These are phyloP conservation scores for Colletotrichum trifolii DNA, from an alignment of 2,329 filamentous ascomycete species.

Conservation along the genomic window DNA sequence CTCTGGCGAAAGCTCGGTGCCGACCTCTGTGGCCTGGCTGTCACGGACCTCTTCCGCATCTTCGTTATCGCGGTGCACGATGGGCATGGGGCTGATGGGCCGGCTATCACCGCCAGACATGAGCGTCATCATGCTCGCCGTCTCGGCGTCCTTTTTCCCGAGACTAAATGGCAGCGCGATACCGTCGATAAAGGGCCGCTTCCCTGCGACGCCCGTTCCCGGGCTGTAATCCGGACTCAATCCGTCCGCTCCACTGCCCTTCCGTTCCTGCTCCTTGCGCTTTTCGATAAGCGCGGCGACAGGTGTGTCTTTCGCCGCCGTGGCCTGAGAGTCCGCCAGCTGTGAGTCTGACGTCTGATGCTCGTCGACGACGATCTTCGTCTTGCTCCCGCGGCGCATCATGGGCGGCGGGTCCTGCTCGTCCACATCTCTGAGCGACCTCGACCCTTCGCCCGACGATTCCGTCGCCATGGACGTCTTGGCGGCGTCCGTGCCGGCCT, in stretches of 20 bases:
- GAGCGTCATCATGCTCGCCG: constrained; percentile 78
- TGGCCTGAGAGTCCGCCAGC: constrained; percentile 36
- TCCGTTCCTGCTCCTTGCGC: constrained; percentile 50
- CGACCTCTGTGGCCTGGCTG: constrained; percentile 9
- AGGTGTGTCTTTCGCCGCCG: constrained; percentile 52
- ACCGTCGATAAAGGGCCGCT: constrained; percentile 74
- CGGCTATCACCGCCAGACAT: constrained; percentile 54
- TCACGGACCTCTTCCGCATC: not conserved
- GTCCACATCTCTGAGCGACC: constrained; percentile 53
- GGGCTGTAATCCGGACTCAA: constrained; percentile 56
- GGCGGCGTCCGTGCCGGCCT: constrained; percentile 50
- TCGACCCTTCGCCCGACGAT: constrained; percentile 56
- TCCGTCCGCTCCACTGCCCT: constrained; percentile 46
- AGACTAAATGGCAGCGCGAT: constrained; percentile 81
- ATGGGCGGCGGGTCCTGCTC: constrained; percentile 47
- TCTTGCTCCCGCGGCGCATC: constrained; percentile 55
- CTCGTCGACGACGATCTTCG: constrained; percentile 62
- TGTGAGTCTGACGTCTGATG: constrained; percentile 51
- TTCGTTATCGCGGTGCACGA: constrained; percentile 9
- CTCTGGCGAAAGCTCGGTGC: constrained; percentile 1
- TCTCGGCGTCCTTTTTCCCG: constrained; percentile 67
- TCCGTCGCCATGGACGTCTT: constrained; percentile 48
- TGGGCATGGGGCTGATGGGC: constrained; percentile 46
- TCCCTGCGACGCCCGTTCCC: constrained; percentile 65
- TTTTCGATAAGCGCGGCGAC: constrained; percentile 56